Evolutionary conservation across 2,329 filamentous ascomycete species (phyloP).

Genomic region (Colletotrichum siamense): DNA sequence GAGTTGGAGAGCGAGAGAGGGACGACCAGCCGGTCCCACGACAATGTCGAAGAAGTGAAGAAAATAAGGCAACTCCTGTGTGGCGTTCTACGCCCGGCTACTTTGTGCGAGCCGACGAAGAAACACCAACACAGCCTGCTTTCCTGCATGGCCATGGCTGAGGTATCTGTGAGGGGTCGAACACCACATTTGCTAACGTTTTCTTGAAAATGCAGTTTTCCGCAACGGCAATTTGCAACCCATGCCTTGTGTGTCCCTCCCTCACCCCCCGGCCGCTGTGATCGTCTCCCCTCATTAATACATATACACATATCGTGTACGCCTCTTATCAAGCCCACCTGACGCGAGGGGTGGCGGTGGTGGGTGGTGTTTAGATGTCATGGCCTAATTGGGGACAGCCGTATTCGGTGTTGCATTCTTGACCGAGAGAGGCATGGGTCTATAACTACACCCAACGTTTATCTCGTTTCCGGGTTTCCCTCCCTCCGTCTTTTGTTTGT

Average conservation of each 20-base stretch:
- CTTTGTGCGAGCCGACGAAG: background rate
- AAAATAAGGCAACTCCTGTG: conserved; percentile 4
- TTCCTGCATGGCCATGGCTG: background rate
- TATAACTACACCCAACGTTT: background rate
- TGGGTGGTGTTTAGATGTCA: background rate
- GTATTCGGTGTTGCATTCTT: background rate
- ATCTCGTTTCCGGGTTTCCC: background rate
- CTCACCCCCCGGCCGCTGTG: background rate
- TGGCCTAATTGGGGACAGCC: conserved; percentile 4
- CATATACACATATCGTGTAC: background rate
- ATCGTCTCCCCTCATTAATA: background rate
- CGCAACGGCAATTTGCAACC: background rate
- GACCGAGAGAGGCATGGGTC: background rate
- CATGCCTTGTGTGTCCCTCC: background rate
- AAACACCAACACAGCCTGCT: background rate
- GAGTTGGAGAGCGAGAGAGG: background rate
- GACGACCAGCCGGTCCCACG: background rate
- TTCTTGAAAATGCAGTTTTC: conserved; percentile 10
- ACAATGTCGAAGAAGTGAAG: background rate
- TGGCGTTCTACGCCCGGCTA: conserved; percentile 9
- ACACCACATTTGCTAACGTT: background rate
- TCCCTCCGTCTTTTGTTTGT: background rate
- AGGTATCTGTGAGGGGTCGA: background rate
- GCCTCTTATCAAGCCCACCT: conserved; percentile 6
- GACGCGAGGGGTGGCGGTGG: background rate